A percentile compares a stretch with the other conserved stretches of the same genome.
Conservation (phyloP, 768 basidiomycete species). For the Crepidotus variabilis region DNA sequence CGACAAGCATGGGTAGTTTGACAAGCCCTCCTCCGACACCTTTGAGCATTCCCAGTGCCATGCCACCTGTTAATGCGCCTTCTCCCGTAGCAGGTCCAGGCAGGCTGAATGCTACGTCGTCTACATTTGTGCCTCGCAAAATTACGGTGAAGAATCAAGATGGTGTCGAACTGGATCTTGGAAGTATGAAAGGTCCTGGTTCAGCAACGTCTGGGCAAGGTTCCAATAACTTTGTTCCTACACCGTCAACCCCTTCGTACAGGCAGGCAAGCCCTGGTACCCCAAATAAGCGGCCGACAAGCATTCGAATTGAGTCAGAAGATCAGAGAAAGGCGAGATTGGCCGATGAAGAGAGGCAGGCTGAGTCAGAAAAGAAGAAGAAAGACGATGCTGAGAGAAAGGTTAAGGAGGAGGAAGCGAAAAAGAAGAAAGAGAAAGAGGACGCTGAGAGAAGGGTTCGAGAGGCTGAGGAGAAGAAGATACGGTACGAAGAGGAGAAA, state of each 20-base stretch:
- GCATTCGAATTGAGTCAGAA: slow-evolving; percentile 63
- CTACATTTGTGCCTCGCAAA: slow-evolving; percentile 62
- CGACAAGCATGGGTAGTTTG: slow-evolving; percentile 43
- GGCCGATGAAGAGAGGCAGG: slow-evolving; percentile 42
- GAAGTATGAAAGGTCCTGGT: slow-evolving; percentile 45
- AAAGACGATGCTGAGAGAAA: slow-evolving; percentile 23
- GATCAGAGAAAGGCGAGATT: slow-evolving; percentile 41
- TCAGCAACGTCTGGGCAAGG: slow-evolving; percentile 29
- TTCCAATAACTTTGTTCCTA: slow-evolving; percentile 15
- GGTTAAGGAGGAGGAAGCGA: slow-evolving; percentile 31
- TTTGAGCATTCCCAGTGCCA: slow-evolving; percentile 35
- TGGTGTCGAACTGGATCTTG: slow-evolving; percentile 62
- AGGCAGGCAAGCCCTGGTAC: slow-evolving; percentile 38
- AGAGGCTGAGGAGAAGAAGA: slow-evolving; percentile 47
- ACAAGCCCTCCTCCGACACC: slow-evolving; percentile 72
- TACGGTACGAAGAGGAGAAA: slow-evolving; percentile 36
- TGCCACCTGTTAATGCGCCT: slow-evolving; percentile 22
- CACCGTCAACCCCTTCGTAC: slow-evolving; percentile 17
- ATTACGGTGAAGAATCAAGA: slow-evolving; percentile 61
- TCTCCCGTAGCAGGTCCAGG: background rate
- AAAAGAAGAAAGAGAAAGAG: slow-evolving; percentile 29
- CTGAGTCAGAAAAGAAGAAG: slow-evolving; percentile 32
- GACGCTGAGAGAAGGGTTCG: slow-evolving; percentile 26
- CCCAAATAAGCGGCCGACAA: slow-evolving; percentile 30
- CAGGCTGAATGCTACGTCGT: slow-evolving; percentile 61